Evolutionary conservation across 2,329 filamentous ascomycete species (phyloP), one percentile per base, ranked within the genome.

Genomic region (Domatiomyces globalis): DNA sequence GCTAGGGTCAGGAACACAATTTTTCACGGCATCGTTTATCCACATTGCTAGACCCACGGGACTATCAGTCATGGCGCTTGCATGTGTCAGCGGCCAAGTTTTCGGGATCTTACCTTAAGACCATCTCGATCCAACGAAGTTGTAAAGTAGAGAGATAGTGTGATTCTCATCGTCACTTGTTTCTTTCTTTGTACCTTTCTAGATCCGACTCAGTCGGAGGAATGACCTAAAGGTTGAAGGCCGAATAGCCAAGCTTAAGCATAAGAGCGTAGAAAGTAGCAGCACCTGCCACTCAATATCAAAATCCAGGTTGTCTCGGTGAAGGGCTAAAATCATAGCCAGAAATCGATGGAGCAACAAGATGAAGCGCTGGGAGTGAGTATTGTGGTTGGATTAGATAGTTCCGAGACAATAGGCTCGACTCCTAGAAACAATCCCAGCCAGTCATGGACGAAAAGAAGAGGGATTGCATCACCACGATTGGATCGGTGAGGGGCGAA

Each of bases 401-500:
- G 55, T 1, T 55, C 51, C 7, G 54, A 52, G 12, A 68, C 57
- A 15, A 67, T 55, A 15, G 58, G 58, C 4, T 55, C 43, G 36
- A 65, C 64, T 51, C 68, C 66, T 9, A 65, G 52, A 48, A 68
- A 66, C 7, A 58, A 63, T 9, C 66, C 65, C 3, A 66, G 66
- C 66, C 65, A 67, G 46, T 65, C 65, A 50, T 68, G 66, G 17
- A 59, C 60, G 52, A 66, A 66, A 2, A 65, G 59, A 15, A 68
- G 60, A 1, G 66, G 66, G 9, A 65, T 61, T 4, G 68, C 67
- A 45, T 67, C 63, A 10, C 48, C 12, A 4, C 46, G 49, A 19
- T 44, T 8, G 15, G 56, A 59, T 18, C 27, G 49, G 9, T 54
- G 48, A 36, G 62, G 61, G 17, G 56, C 56, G 45, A 57, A 62